Evolutionary conservation across 1,139 yeast species (phyloP), one percentile per base, ranked within the genome.

Genomic region (Diutina neorugosa): DNA sequence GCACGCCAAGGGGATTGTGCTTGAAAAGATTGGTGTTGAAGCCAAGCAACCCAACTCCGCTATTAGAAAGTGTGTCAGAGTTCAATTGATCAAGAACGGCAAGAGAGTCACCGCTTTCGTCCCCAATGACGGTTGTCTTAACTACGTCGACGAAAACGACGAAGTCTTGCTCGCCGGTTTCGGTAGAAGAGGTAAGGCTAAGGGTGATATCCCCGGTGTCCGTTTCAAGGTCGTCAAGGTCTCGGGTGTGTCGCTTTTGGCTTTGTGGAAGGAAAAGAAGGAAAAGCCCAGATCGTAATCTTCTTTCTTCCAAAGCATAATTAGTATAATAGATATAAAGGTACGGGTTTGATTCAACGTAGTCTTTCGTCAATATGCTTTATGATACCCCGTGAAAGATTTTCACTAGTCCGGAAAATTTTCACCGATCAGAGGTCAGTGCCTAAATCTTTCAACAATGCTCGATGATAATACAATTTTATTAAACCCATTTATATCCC

Each of bases 111-210:
- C 98, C 71, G 99, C 99, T 76, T 94, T 94, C 95, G 99, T 94
- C 74, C 98, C 99, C 79, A 93, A 93, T 72, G 99, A 94, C 80
- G 99, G 99, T 91, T 94, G 98, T 86, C 82, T 91, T 78, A 93
- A 93, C 93, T 93, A 86, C 69, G 97, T 93, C 69, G 98, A 93
- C 74, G 98, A 93, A 83, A 93, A 93, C 84, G 98, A 93, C 81
- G 98, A 93, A 80, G 98, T 93, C 69, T 83, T 93, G 72, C 82
- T 93, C 69, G 98, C 99, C 70, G 99, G 99, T 84, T 94, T 94
- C 89, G 99, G 99, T 88, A 90, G 98, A 83, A 93, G 96, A 86
- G 99, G 99, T 84, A 93, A 93, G 86, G 98, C 99, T 76, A 94
- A 94, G 96, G 98, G 99, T 86, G 98, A 93, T 90, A 91, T 93